phyloP scores from a whole-genome alignment of 2,329 filamentous ascomycete genomes.

The Stachybotrys echinatus region DNA sequence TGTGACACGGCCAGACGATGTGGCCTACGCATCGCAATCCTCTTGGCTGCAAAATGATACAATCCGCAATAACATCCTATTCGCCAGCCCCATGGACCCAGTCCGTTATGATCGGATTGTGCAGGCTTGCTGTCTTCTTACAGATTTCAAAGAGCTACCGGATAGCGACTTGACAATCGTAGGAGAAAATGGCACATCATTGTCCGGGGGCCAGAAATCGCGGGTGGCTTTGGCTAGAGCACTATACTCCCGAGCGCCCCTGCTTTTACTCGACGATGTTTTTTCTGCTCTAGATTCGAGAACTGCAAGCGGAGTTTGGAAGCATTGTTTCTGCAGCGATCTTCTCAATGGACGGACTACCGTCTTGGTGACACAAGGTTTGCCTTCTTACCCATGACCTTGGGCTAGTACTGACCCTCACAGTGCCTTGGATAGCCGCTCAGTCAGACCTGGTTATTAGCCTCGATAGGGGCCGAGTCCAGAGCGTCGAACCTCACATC shows the following conservation, averaged over 20 bases:
- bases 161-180: constrained; percentile 46
- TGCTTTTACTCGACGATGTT: constrained; percentile 53
- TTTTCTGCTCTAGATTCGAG: constrained; percentile 56
- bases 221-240: constrained; percentile 51
- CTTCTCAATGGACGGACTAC: constrained; percentile 48
- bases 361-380: constrained; percentile 54
- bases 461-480: constrained; percentile 40
- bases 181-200: constrained; percentile 48
- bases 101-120: constrained; percentile 50
- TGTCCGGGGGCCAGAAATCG: constrained; percentile 53
- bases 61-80: constrained; percentile 49
- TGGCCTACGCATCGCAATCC: constrained; percentile 53
- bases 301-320: constrained; percentile 51
- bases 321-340: constrained; percentile 51
- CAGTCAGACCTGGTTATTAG: constrained; percentile 42
- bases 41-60: constrained; percentile 54
- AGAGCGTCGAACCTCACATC: constrained; percentile 36
- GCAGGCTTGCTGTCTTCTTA: constrained; percentile 47
- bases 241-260: constrained; percentile 49
- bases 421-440: constrained; percentile 45
- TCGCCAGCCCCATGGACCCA: constrained; percentile 45
- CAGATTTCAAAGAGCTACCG: constrained; percentile 46
- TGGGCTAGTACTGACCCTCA: no score
- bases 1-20: constrained; percentile 43
- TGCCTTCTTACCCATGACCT: no score